Conservation (phyloP, 2,329 filamentous ascomycete species). For the Apiospora hydei region DNA sequence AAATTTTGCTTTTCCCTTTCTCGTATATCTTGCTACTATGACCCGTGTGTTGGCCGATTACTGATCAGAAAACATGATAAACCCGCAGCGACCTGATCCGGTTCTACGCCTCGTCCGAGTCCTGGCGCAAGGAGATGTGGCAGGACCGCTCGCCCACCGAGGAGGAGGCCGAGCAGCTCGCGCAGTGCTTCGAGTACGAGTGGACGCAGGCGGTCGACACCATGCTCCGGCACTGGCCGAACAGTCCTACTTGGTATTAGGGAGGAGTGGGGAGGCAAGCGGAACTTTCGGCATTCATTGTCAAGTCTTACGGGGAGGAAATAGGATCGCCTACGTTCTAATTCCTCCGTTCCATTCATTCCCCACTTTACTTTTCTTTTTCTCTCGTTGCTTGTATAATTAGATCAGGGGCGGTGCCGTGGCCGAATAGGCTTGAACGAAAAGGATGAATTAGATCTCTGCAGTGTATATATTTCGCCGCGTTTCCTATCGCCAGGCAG, state of each 20-base stretch:
- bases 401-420: too few species aligned
- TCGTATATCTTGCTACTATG: slow-evolving; percentile 23
- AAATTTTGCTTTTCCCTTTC: not conserved
- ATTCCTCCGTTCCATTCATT: too few species aligned
- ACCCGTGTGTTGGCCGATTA: not conserved
- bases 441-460: too few species aligned
- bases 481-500: too few species aligned
- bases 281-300: not conserved
- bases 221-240: slow-evolving; percentile 74
- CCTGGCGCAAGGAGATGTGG: slow-evolving; percentile 74
- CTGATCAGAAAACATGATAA: not conserved
- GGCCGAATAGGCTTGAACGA: too few species aligned
- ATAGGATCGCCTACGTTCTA: not conserved
- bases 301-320: too few species aligned
- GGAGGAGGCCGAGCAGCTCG: slow-evolving; percentile 65
- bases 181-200: slow-evolving; percentile 69
- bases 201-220: slow-evolving; percentile 71
- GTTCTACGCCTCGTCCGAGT: slow-evolving; percentile 67
- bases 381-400: too few species aligned
- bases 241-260: slow-evolving; percentile 63
- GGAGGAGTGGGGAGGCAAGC: not conserved
- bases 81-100: slow-evolving; percentile 55
- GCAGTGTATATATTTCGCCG: too few species aligned
- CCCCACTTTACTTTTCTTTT: too few species aligned
- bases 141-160: slow-evolving; percentile 62